Percentiles rank a stretch among this genome's conserved stretches.
phyloP scores from a whole-genome alignment of 257 asterid genomes.

The Solanum sejunctum region DNA sequence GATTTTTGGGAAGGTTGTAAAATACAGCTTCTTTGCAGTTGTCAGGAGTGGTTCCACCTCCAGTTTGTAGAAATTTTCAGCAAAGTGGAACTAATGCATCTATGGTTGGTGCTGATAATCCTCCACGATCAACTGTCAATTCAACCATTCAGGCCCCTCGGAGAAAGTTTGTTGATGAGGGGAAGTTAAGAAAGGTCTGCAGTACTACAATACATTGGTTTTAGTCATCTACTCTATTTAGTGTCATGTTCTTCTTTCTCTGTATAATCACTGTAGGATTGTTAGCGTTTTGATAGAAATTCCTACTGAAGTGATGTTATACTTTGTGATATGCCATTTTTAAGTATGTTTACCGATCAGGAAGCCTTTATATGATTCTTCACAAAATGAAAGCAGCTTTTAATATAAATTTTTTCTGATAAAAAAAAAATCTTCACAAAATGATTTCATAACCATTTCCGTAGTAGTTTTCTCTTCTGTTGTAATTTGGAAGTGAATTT shows the following conservation, averaged over 20 bases:
- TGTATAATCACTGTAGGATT: not conserved
- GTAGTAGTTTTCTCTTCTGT: not conserved
- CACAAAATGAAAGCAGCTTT: not conserved
- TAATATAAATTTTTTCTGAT: too few species aligned
- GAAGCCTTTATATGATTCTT: not conserved
- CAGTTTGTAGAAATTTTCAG: slow-evolving; percentile 63
- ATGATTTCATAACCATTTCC: not conserved
- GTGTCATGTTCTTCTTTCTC: not conserved
- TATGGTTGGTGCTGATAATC: slow-evolving; percentile 52
- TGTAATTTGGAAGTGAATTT: not conserved
- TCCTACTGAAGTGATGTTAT: not conserved
- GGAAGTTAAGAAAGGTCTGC: slow-evolving; percentile 84
- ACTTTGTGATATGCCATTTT: not conserved
- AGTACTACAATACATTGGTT: not conserved
- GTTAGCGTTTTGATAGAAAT: not conserved
- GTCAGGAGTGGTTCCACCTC: slow-evolving; percentile 93
- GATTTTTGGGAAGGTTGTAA: not conserved
- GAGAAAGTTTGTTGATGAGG: slow-evolving; percentile 94
- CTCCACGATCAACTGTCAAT: slow-evolving; percentile 54
- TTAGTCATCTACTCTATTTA: not conserved
- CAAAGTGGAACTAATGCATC: slow-evolving; percentile 51
- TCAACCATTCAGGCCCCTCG: slow-evolving; percentile 69
- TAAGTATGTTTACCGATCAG: not conserved
- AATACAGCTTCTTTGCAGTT: slow-evolving; percentile 35
- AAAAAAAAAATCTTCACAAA: not conserved